A percentile compares a stretch with the other conserved stretches of the same genome.
Conservation (phyloP, 2,329 filamentous ascomycete species). For the Epichloe aotearoae region DNA sequence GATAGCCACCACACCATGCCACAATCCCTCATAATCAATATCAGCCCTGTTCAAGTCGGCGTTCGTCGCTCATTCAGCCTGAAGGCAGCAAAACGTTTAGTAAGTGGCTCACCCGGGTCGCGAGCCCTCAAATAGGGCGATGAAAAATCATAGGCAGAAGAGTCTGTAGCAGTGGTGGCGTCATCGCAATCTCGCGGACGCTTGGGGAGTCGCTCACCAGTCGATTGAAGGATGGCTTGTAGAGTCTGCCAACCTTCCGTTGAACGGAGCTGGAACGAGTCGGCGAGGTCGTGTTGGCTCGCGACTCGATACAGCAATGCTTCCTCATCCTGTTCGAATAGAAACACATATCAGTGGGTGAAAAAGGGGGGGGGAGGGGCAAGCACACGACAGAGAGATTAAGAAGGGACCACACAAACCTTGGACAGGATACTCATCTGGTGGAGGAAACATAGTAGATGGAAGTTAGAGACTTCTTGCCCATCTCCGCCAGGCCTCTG, state of each 20-base stretch:
- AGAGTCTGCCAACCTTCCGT: conserved; percentile 90
- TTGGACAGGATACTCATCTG: conserved; percentile 70
- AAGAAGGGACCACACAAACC: conserved; percentile 36
- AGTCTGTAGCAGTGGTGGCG: conserved; percentile 12
- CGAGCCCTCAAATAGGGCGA: conserved; percentile 4
- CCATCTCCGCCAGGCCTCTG: conserved; percentile 49
- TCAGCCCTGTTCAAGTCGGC: background rate
- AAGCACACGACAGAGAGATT: background rate
- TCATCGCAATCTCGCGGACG: conserved; percentile 35
- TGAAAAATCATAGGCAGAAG: conserved; percentile 11
- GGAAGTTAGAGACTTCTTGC: conserved; percentile 76
- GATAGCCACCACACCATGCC: background rate
- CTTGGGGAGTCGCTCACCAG: conserved; percentile 91
- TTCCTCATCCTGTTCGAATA: conserved; percentile 62
- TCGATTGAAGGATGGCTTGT: conserved; percentile 84
- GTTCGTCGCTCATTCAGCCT: conserved; percentile 38
- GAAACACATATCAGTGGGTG: background rate
- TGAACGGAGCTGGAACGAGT: conserved; percentile 71
- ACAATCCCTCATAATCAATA: background rate
- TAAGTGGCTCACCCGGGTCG: conserved; percentile 40
- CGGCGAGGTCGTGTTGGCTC: conserved; percentile 63
- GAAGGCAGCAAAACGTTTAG: conserved; percentile 55
- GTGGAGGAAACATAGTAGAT: conserved; percentile 79
- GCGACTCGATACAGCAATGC: conserved; percentile 74
- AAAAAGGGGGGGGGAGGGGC: background rate